Base-by-base conservation (phyloP, 306 rosid genomes). In the Cicer bijugum region DNA sequence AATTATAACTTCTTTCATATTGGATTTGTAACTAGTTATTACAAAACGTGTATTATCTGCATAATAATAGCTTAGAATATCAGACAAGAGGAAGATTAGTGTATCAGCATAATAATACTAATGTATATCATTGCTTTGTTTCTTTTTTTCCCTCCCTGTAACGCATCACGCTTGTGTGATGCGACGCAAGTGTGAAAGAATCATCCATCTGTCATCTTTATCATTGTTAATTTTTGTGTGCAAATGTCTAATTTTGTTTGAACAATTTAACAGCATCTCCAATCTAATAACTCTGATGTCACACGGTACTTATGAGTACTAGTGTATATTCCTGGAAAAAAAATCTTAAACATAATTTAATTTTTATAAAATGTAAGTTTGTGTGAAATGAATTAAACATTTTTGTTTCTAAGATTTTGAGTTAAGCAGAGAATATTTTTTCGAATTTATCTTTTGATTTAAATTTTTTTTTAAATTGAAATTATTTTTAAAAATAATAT, bases 41-140 rank as follows among this genome's bases (percentile, higher is more conserved):
- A 5, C 46, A 44, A 38, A 75, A 65, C 14, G 33, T 28, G 37
- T 35, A 9, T 50, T 64, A 46, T 47, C 68, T 40, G 58, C 61
- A 15, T 37, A 45, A 42, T 63, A 20, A 33, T 33, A 39, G 12
- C n/a, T 8, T 59, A 28, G 20, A 73, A 17, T 82, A 67, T 58
- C 3, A 60, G 16, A 44, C 16, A 65, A 38, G 75, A 68, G 70
- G 33, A 61, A 61, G 50, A 67, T 42, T 57, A 35, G 62, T n/a
- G 14, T 38, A 47, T 35, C 61, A 38, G 12, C 33, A 47, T 65
- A 52, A 35, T 8, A 55, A 52, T 74, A 52, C 17, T 8, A 55
- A 52, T 74, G 65, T 81, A 82, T 16, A 62, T 55, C 23, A 42
- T 50, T 39, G 37, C 17, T 64, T 69, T 55, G 23, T 55, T 47